phyloP scores from a whole-genome alignment of 139 green algal genomes.

The Picochlorum sp. region DNA sequence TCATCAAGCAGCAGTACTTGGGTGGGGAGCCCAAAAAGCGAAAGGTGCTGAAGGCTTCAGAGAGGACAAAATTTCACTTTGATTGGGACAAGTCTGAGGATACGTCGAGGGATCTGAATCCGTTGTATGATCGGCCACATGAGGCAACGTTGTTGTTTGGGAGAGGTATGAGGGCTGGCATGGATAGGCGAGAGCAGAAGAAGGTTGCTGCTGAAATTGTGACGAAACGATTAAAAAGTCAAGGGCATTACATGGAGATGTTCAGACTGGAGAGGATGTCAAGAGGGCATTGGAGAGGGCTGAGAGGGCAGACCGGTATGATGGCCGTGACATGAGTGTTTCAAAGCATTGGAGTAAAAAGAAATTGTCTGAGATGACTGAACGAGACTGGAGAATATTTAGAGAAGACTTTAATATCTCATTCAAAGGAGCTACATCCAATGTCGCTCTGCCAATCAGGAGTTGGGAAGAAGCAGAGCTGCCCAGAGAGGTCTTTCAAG shows the following conservation, averaged over 20 bases:
- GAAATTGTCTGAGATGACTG: slow-evolving; percentile 74
- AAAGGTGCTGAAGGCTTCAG: slow-evolving; percentile 60
- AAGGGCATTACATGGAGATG: slow-evolving; percentile 6
- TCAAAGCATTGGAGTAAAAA: slow-evolving; percentile 89
- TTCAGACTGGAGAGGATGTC: slow-evolving; percentile 52
- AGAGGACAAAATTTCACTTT: slow-evolving; percentile 95
- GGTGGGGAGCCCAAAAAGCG: slow-evolving; percentile 32
- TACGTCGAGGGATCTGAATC: slow-evolving; percentile 86
- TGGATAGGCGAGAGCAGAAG: slow-evolving; percentile 91
- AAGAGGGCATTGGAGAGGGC: slow-evolving; percentile 41
- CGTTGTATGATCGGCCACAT: slow-evolving; percentile 79
- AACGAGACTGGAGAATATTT: slow-evolving; percentile 99
- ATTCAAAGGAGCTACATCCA: slow-evolving; percentile 57
- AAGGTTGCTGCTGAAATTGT: slow-evolving; percentile 65
- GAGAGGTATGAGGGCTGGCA: slow-evolving; percentile 79
- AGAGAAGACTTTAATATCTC: slow-evolving; percentile 96
- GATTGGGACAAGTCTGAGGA: slow-evolving; percentile 94
- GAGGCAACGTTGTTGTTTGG: slow-evolving; percentile 91
- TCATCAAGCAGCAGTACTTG: slow-evolving; percentile 90
- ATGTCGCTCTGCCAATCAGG: slow-evolving; percentile 51
- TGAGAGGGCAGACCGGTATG: slow-evolving; percentile 60
- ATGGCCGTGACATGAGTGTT: slow-evolving; percentile 37
- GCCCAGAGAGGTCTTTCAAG: slow-evolving; percentile 50
- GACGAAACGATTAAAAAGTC: slow-evolving; percentile 39
- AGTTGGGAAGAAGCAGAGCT: slow-evolving; percentile 74